Percentiles rank a stretch among this genome's conserved stretches.
Evolutionary conservation across 2,329 filamentous ascomycete species (phyloP).

Genomic region (Colletotrichum eremochloae): DNA sequence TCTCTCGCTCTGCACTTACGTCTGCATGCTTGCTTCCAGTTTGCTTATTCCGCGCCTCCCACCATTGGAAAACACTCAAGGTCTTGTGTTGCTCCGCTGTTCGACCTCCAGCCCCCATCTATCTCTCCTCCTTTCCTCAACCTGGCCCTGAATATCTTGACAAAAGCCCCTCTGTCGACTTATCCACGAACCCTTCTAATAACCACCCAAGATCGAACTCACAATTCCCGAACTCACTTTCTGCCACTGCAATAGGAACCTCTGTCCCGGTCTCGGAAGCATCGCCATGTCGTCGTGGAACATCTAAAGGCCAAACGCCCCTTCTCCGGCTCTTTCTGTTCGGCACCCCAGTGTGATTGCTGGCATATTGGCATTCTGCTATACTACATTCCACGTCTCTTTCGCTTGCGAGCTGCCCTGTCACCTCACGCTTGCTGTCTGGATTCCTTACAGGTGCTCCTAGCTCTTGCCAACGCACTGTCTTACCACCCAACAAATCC

Average conservation of each 20-base stretch:
- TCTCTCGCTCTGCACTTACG: constrained; percentile 6
- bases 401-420: constrained; percentile 4
- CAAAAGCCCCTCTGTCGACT: constrained; percentile 8
- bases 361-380: not conserved
- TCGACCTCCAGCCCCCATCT: constrained; percentile 4
- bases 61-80: constrained; percentile 38
- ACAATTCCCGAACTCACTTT: not conserved
- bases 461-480: constrained; percentile 20
- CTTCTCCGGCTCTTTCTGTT: constrained; percentile 1
- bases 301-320: constrained; percentile 26
- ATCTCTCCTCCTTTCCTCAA: constrained; percentile 8
- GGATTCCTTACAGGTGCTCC: constrained; percentile 4
- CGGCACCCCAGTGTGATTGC: constrained; percentile 8
- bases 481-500: constrained; percentile 20
- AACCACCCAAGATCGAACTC: not conserved
- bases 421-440: not conserved
- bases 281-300: constrained; percentile 36
- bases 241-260: not conserved
- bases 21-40: constrained; percentile 8
- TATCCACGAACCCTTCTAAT: constrained; percentile 7
- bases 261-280: constrained; percentile 16
- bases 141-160: not conserved
- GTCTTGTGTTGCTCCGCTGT: constrained; percentile 22
- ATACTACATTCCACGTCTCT: constrained; percentile 4
- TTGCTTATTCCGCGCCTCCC: constrained; percentile 25